Conservation (phyloP, 306 rosid genomes). For the Vicia villosa region DNA sequence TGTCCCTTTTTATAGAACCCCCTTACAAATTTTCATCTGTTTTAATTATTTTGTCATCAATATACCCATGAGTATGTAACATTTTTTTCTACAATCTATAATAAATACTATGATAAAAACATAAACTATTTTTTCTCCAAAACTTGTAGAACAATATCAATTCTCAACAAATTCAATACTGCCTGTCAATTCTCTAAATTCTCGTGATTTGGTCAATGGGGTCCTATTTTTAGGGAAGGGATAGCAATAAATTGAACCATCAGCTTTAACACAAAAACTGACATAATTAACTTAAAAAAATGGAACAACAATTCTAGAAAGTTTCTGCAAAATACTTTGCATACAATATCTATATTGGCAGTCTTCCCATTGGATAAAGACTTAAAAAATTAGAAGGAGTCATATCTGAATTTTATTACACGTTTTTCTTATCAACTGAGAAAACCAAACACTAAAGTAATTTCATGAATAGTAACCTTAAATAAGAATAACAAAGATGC, state of each 20-base stretch:
- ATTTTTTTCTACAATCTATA: neutral
- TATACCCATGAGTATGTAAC: neutral
- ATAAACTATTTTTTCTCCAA: neutral
- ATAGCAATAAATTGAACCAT: constrained; percentile 17
- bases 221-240: neutral
- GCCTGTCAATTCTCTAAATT: neutral
- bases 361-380: neutral
- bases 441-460: neutral
- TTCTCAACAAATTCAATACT: neutral
- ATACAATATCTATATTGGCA: constrained; percentile 1
- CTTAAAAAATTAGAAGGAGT: neutral
- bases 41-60: neutral
- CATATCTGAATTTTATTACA: neutral
- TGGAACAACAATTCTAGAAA: constrained; percentile 11
- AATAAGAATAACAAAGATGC: neutral
- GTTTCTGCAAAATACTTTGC: neutral
- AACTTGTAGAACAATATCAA: neutral
- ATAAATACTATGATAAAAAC: neutral
- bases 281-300: constrained; percentile 22
- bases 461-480: neutral
- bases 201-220: neutral
- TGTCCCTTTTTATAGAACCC: neutral
- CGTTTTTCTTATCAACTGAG: constrained; percentile 7
- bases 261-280: constrained; percentile 18
- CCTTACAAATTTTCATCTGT: neutral